Percentiles rank a stretch among this genome's conserved stretches.
phyloP scores from a whole-genome alignment of 2,329 filamentous ascomycete genomes.

The Emericellopsis cladophorae region DNA sequence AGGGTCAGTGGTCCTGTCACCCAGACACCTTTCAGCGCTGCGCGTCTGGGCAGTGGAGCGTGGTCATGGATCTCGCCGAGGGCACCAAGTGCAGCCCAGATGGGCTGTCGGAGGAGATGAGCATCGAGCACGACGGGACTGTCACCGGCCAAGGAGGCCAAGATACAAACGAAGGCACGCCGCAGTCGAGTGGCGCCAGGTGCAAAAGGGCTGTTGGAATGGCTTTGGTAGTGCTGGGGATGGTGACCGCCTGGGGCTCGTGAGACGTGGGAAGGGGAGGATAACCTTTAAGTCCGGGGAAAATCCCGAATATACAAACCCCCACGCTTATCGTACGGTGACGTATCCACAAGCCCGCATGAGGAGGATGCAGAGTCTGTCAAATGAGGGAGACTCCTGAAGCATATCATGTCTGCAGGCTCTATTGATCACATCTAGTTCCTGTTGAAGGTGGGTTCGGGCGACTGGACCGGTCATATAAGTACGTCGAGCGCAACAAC shows the following conservation, averaged over 20 bases:
- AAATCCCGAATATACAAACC: no score
- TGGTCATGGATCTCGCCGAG: constrained; percentile 25
- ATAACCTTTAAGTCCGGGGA: no score
- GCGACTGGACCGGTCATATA: no score
- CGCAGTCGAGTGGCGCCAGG: neutral
- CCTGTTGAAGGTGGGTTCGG: no score
- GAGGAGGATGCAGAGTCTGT: no score
- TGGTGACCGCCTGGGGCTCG: neutral
- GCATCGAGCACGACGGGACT: constrained; percentile 17
- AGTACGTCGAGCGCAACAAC: no score
- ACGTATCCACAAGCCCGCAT: no score
- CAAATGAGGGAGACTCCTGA: no score
- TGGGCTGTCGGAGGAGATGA: constrained; percentile 27
- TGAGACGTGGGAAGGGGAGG: neutral
- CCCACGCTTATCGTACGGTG: no score
- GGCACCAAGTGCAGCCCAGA: constrained; percentile 32
- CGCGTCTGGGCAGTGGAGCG: constrained; percentile 32
- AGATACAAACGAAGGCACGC: neutral
- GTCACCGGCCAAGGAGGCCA: constrained; percentile 2
- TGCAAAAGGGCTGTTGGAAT: neutral
- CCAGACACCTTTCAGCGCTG: constrained; percentile 35
- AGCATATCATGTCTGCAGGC: no score
- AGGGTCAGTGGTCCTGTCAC: constrained; percentile 45
- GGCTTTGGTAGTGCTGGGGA: no score
- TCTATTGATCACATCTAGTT: no score